Base-by-base conservation (phyloP, 176 grass and related monocot genomes). In the Cenchrus americanus region DNA sequence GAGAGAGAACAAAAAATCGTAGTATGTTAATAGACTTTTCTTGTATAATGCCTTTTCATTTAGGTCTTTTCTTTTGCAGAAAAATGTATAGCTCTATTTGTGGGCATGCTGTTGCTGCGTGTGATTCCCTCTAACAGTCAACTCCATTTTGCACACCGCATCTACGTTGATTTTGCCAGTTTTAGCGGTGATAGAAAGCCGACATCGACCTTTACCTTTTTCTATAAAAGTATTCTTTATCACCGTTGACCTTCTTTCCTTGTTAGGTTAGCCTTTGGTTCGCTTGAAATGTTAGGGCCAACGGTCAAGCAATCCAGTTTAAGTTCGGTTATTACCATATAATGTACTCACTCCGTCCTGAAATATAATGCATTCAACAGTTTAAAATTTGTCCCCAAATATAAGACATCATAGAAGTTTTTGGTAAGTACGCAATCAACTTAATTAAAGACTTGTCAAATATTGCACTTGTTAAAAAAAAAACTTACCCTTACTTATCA, bases 1-100 rank as follows among this genome's bases (percentile, higher is more conserved):
- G 41, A 82, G 53, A 82, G 67, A 46, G 37, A 70, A 34, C 59
- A 19, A 80, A 66, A 73, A 13, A 37, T 34, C 49, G 27, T 55
- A 13, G 27, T 55, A 13, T 75, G 71, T 49, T 55, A 10, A 27
- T 19, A 14, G 34, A 41, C 40, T 34, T 2, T 17, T 14, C 8
- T 43, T 7, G 5, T 8, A 43, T 7, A 43, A 7, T 8, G 8
- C 8, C 42, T 43, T 43, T 43, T n/a, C 41, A 46, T 11, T 9
- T 61, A 27, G 3, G 17, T 54, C 68, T 82, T 62, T 61, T 17
- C 54, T 48, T 82, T 71, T 2, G 1, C 10, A 14, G 37, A 32
- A 70, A 82, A 82, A 32, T 62, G 72, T 40, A 60, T 21, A 37
- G 34, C 0, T 79, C 10, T 77, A 5, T 43, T 14, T 14, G 21